A percentile compares a stretch with the other conserved stretches of the same genome.
Evolutionary conservation across 352 stramenopile species (phyloP).

Genomic region (Phytophthora citricola): DNA sequence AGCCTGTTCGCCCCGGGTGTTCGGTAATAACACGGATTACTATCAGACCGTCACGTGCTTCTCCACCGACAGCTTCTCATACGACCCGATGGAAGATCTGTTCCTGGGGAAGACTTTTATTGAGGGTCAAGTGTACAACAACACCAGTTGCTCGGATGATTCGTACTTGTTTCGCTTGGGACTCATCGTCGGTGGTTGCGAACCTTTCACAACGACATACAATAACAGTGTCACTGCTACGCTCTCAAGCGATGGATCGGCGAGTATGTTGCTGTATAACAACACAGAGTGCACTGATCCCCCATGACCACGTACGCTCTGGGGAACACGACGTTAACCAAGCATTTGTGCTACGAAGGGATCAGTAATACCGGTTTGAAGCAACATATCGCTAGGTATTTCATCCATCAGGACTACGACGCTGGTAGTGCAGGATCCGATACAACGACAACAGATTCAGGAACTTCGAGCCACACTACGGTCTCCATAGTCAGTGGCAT

Average conservation of each 20-base stretch:
- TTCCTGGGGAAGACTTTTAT: conserved; percentile 26
- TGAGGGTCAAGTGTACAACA: conserved; percentile 25
- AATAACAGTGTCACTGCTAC: conserved; percentile 29
- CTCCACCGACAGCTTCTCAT: conserved; percentile 25
- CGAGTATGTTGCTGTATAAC: conserved; percentile 21
- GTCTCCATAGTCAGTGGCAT: conserved; percentile 6
- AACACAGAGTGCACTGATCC: conserved; percentile 25
- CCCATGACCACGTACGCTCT: conserved; percentile 22
- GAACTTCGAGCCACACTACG: conserved; percentile 4
- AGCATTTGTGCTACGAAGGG: conserved; percentile 30
- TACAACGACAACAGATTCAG: background rate
- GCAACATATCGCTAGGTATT: conserved; percentile 26
- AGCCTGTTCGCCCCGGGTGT: conserved; percentile 11
- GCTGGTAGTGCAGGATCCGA: conserved; percentile 2
- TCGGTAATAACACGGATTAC: conserved; percentile 22
- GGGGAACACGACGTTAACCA: conserved; percentile 18
- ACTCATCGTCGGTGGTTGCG: conserved; percentile 20
- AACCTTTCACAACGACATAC: conserved; percentile 22
- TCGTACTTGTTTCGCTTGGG: conserved; percentile 22
- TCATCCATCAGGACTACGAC: conserved; percentile 21
- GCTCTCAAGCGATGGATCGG: conserved; percentile 16
- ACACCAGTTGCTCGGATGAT: conserved; percentile 24
- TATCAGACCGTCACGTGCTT: conserved; percentile 21
- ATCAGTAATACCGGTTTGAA: conserved; percentile 24
- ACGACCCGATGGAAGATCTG: conserved; percentile 27